Evolutionary conservation across 495 filamentous ascomycete genomes (phyloP).

Genomic region (Talaromyces thailandensis): DNA sequence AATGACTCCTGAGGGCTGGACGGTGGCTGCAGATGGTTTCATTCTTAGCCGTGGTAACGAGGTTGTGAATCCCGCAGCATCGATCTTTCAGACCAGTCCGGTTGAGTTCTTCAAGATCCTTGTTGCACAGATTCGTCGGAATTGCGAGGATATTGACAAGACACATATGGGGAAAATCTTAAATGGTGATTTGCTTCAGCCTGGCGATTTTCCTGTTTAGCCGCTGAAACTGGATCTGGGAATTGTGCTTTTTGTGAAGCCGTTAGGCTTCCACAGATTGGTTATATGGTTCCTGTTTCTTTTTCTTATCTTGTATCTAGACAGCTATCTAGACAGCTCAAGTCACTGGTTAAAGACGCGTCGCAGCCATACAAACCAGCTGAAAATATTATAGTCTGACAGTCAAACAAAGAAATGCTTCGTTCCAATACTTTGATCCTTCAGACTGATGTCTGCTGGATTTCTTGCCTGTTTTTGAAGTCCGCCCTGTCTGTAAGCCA

Average conservation of each 20-base stretch:
- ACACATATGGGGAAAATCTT: conserved; percentile 48
- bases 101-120: conserved; percentile 43
- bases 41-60: conserved; percentile 12
- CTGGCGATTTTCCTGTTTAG: background rate
- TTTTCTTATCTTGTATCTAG: background rate
- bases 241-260: background rate
- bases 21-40: conserved; percentile 23
- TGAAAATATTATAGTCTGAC: background rate
- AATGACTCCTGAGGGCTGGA: conserved; percentile 34
- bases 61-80: conserved; percentile 4
- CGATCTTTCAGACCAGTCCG: conserved; percentile 38
- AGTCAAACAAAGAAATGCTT: background rate
- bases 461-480: no score
- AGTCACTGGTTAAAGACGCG: background rate
- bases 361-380: background rate
- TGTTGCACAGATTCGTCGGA: conserved; percentile 40
- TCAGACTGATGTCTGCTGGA: no score
- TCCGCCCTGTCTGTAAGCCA: background rate
- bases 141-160: conserved; percentile 38
- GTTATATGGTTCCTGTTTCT: background rate
- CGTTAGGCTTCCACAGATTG: background rate
- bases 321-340: background rate
- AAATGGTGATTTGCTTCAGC: conserved; percentile 29
- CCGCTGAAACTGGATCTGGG: background rate
- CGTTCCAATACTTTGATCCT: background rate